Percentiles rank a stretch among this genome's conserved stretches.
These are phyloP conservation scores for Solanum sitiens DNA, from an alignment of 257 asterid species.

Conservation along the genomic window DNA sequence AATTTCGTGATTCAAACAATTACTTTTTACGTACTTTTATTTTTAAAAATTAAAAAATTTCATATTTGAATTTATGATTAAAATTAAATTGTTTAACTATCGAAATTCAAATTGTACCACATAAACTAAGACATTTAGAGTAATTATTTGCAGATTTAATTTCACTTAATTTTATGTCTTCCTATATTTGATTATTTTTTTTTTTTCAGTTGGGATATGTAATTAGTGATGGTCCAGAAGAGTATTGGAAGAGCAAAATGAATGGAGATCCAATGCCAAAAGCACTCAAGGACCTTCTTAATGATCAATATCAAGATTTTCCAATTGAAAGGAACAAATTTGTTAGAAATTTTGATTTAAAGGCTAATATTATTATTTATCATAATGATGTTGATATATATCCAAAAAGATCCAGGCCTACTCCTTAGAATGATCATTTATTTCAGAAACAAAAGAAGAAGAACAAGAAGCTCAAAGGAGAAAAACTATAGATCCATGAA, in stretches of 20 bases:
- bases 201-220: constrained; percentile 20
- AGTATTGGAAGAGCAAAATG: constrained; percentile 53
- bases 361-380: constrained; percentile 47
- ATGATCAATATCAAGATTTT: neutral
- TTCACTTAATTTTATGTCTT: neutral
- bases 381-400: constrained; percentile 25
- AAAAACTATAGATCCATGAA: neutral
- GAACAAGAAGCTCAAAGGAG: neutral
- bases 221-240: constrained; percentile 37
- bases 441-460: neutral
- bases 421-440: neutral
- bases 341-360: constrained; percentile 30
- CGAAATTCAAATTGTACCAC: too few relatives aligned
- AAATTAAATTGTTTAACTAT: too few relatives aligned
- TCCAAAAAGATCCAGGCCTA: neutral
- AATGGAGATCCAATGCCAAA: constrained; percentile 51
- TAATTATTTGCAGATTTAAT: neutral
- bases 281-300: constrained; percentile 34
- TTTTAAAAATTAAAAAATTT: too few relatives aligned
- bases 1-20: too few relatives aligned
- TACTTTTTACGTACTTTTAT: too few relatives aligned
- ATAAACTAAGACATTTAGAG: neutral
- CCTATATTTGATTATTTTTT: neutral
- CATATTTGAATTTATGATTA: too few relatives aligned
- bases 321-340: constrained; percentile 6